Evolutionary conservation across 1,284 basidiomycete genomes (phyloP).

Genomic region (Cryptococcus hybrid): DNA sequence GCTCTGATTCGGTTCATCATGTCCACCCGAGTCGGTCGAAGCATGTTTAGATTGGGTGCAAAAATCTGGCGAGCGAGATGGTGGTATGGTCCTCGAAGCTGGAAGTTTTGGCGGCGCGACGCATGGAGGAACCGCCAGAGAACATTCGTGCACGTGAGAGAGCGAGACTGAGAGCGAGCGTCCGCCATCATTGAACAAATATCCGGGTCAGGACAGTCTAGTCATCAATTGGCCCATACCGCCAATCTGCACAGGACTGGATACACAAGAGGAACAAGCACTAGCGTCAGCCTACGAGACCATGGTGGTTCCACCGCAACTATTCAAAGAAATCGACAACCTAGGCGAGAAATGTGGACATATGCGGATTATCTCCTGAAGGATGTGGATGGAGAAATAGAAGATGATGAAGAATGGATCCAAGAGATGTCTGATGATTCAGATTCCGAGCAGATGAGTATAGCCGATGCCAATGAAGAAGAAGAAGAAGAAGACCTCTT

Average conservation of each 20-base stretch:
- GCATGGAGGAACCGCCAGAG: slow-evolving; percentile 34
- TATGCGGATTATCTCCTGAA: slow-evolving; percentile 24
- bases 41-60: too few species aligned
- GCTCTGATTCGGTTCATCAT: slow-evolving; percentile 21
- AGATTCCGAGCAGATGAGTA: background rate
- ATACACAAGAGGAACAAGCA: too few species aligned
- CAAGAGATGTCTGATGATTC: slow-evolving; percentile 17
- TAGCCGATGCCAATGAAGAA: background rate
- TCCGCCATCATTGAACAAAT: too few species aligned
- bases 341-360: background rate
- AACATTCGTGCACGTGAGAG: background rate
- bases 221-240: too few species aligned
- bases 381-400: slow-evolving; percentile 26
- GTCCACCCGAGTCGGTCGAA: too few species aligned
- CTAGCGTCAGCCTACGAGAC: too few species aligned
- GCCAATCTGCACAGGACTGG: too few species aligned
- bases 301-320: too few species aligned
- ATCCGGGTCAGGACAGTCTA: too few species aligned
- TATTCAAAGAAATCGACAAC: too few species aligned
- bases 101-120: slow-evolving; percentile 37
- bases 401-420: slow-evolving; percentile 34
- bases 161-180: too few species aligned
- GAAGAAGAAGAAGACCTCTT: background rate
- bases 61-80: slow-evolving; percentile 28
- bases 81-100: slow-evolving; percentile 47